Conservation (phyloP, 805 yeast genomes). For the Cyberlindnera sargentensis region DNA sequence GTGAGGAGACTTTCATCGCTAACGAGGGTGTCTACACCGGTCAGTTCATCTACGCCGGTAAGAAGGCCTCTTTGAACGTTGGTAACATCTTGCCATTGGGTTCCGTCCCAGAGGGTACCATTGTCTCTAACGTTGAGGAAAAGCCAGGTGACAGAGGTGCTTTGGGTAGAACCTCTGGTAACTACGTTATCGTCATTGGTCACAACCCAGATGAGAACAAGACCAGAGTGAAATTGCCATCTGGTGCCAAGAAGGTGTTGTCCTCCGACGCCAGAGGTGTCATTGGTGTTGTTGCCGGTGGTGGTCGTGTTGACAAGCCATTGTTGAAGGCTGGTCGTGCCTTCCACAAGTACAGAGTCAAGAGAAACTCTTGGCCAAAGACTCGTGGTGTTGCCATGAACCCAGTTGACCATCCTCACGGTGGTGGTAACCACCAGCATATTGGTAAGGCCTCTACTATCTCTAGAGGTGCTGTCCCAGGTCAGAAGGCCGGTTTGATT, state of each 20-base stretch:
- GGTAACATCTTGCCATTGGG: conserved; percentile 98
- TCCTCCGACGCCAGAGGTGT: conserved; percentile 98
- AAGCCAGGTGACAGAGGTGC: conserved; percentile 99
- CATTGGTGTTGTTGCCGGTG: conserved; percentile 99
- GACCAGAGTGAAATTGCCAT: conserved; percentile 98
- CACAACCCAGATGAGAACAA: conserved; percentile 99
- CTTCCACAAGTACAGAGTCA: conserved; percentile 98
- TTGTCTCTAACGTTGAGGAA: conserved; percentile 96
- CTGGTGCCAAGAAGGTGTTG: conserved; percentile 97
- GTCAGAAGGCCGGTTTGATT: conserved; percentile 99
- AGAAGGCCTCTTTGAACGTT: conserved; percentile 92
- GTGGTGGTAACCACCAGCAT: conserved; percentile 99
- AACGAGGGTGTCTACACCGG: conserved; percentile 99
- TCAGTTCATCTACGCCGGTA: conserved; percentile 98
- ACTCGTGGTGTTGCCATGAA: conserved; percentile 99
- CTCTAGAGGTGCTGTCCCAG: conserved; percentile 98
- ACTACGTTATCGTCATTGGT: conserved; percentile 97
- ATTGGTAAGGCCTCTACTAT: conserved; percentile 99
- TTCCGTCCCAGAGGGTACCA: conserved; percentile 98
- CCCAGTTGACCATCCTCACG: conserved; percentile 99
- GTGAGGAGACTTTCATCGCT: conserved; percentile 98
- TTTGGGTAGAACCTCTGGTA: conserved; percentile 98
- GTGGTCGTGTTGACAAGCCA: conserved; percentile 99
- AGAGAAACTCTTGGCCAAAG: conserved; percentile 99
- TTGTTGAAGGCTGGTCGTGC: conserved; percentile 99